Evolutionary conservation across 495 filamentous ascomycete species (phyloP).

Genomic region (Talaromyces stipitatus): DNA sequence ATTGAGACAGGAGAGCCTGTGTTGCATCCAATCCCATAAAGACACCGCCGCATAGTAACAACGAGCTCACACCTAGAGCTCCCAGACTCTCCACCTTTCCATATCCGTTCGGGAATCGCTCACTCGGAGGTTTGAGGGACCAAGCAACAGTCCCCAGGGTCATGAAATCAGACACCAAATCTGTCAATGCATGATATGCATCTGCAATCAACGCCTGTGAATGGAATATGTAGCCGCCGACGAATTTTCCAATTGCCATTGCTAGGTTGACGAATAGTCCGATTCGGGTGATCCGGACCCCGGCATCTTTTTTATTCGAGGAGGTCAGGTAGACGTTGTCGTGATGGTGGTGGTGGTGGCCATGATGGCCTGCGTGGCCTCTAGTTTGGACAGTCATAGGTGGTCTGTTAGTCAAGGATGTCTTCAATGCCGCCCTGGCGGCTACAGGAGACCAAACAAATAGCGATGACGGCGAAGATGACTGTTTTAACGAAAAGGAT

Average conservation of each 20-base stretch:
- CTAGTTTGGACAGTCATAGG: constrained; percentile 34
- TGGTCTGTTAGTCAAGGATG: neutral
- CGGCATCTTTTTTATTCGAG: constrained; percentile 82
- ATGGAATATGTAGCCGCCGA: constrained; percentile 88
- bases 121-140: constrained; percentile 75
- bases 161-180: constrained; percentile 89
- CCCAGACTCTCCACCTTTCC: constrained; percentile 97
- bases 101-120: constrained; percentile 79
- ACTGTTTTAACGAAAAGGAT: neutral
- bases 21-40: constrained; percentile 82
- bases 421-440: neutral
- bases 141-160: constrained; percentile 89
- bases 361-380: constrained; percentile 23
- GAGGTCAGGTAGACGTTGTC: constrained; percentile 88
- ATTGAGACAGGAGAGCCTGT: constrained; percentile 67
- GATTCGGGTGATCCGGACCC: constrained; percentile 88
- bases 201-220: constrained; percentile 91
- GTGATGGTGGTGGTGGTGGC: constrained; percentile 65
- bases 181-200: constrained; percentile 88
- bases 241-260: constrained; percentile 89
- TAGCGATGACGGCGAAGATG: neutral
- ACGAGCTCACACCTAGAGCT: constrained; percentile 81
- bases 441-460: neutral
- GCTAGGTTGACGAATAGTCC: constrained; percentile 85
- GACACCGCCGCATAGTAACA: constrained; percentile 79